Evolutionary conservation across 306 rosid species (phyloP).

Genomic region (Rubus idaeus): DNA sequence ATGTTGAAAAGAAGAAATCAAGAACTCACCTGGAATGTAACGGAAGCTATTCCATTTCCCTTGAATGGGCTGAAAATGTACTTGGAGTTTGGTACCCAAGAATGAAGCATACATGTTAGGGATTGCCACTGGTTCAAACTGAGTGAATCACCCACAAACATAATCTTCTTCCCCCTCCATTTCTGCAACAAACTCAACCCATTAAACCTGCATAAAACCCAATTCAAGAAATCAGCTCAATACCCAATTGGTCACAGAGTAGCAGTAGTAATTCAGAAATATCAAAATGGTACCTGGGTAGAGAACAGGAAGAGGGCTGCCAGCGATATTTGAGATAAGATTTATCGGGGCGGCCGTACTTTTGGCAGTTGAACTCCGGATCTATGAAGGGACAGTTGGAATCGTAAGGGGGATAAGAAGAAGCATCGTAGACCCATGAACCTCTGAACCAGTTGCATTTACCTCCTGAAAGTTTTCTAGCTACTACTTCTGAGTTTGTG

Average conservation of each 20-base stretch:
- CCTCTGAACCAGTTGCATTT: conserved; percentile 71
- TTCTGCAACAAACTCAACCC: conserved; percentile 58
- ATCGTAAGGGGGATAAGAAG: conserved; percentile 65
- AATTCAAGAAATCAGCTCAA: not conserved
- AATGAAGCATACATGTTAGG: conserved; percentile 79
- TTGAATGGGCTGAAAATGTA: conserved; percentile 24
- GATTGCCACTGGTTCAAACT: conserved; percentile 88
- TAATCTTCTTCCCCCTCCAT: conserved; percentile 89
- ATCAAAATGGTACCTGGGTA: conserved; percentile 57
- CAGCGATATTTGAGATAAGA: conserved; percentile 73
- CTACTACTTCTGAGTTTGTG: not conserved
- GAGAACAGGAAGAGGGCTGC: conserved; percentile 68
- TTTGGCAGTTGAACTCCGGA: conserved; percentile 85
- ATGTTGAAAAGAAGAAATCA: not conserved
- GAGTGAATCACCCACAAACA: conserved; percentile 95
- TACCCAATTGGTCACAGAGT: not conserved
- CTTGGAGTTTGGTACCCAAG: conserved; percentile 72
- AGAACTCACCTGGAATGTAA: conserved; percentile 64
- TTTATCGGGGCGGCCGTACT: conserved; percentile 67
- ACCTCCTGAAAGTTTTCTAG: conserved; percentile 54
- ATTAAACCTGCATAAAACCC: conserved; percentile 57
- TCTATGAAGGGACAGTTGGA: conserved; percentile 81
- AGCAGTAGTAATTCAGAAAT: not conserved
- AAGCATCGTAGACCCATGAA: conserved; percentile 69
- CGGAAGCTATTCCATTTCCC: conserved; percentile 43